Evolutionary conservation across 2,329 filamentous ascomycete species (phyloP), one percentile per base, ranked within the genome.

Genomic region (Fusarium caatingaense): DNA sequence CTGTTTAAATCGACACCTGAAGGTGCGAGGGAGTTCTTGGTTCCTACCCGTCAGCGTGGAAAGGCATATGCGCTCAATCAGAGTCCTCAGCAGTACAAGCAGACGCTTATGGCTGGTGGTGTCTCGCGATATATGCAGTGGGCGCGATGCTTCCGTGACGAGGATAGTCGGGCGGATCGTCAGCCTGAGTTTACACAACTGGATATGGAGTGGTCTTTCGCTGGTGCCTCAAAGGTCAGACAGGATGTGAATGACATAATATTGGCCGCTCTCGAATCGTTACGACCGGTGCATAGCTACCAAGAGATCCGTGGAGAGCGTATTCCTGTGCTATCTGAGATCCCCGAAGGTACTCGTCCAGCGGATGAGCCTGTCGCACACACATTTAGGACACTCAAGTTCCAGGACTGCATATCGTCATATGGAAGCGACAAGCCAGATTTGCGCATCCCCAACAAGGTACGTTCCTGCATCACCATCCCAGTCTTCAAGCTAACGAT

Each of bases 1-100:
- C 86, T 99, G 1, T 99, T 99, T 87, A 99, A 98, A 79, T 98
- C 96, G 0, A 99, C 96, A 0, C 93, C 96, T 0, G 96, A 99
- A 81, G 96, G 96, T 1, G 97, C 96, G 2, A 87, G 95, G 50
- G 96, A 99, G 78, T 99, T 99, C 68, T 80, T 99, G 8, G 95
- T 99, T 7, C 96, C 96, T 0, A 97, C 94, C 1, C 86, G 96
- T 28, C 87, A 86, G 37, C 86, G 85, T 3, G 93, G 93, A 0
- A 83, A 90, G 64, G 94, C 93, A 6, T 99, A 98, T 79, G 96
- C 96, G 11, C 83, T 99, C 21, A 94, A 94, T 0, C 97, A 99
- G 78, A 98, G 95, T 71, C 96, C 96, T 1, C 96, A 99, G 79
- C 96, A 99, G 79, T 99, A 98, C 78, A 99, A 99, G 82, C 96